These are phyloP conservation scores for Entelexis paramagnoliae DNA, from an alignment of 1,139 yeast species.

Conservation along the genomic window DNA sequence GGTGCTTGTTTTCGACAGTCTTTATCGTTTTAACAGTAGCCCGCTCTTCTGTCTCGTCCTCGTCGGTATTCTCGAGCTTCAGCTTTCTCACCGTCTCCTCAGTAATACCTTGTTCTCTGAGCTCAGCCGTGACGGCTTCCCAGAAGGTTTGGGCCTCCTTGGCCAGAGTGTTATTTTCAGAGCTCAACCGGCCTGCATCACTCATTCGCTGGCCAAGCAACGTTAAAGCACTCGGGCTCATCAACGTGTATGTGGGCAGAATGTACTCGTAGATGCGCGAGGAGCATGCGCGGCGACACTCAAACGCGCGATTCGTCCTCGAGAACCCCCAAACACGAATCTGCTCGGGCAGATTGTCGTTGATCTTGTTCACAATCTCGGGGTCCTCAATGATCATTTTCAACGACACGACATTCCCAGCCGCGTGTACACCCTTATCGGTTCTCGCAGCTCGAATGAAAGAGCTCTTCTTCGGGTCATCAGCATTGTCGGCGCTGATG, in stretches of 20 bases:
- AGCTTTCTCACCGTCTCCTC: conserved; percentile 33
- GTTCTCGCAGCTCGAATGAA: conserved; percentile 97
- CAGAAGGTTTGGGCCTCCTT: conserved; percentile 74
- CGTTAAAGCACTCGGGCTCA: conserved; percentile 79
- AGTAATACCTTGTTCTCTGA: conserved; percentile 28
- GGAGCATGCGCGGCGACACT: conserved; percentile 90
- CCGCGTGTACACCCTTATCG: conserved; percentile 98
- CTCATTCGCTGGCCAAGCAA: conserved; percentile 51
- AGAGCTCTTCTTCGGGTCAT: conserved; percentile 80
- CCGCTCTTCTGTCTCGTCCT: conserved; percentile 5
- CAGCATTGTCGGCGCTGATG: conserved; percentile 75
- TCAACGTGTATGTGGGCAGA: conserved; percentile 77
- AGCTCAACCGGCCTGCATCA: conserved; percentile 42
- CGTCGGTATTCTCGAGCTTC: conserved; percentile 2
- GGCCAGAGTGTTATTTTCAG: conserved; percentile 38
- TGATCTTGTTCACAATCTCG: conserved; percentile 65
- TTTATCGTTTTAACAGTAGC: conserved; percentile 41
- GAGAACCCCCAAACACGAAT: conserved; percentile 89
- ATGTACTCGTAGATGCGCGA: conserved; percentile 89
- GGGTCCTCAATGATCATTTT: conserved; percentile 83
- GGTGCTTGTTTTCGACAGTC: conserved; percentile 52
- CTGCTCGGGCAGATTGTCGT: conserved; percentile 65
- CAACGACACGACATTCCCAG: conserved; percentile 84
- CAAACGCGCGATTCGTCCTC: conserved; percentile 82
- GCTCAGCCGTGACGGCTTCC: conserved; percentile 39